A percentile compares a stretch with the other conserved stretches of the same genome.
Conservation (phyloP, 805 yeast genomes). For the Cyberlindnera subsufficiens region DNA sequence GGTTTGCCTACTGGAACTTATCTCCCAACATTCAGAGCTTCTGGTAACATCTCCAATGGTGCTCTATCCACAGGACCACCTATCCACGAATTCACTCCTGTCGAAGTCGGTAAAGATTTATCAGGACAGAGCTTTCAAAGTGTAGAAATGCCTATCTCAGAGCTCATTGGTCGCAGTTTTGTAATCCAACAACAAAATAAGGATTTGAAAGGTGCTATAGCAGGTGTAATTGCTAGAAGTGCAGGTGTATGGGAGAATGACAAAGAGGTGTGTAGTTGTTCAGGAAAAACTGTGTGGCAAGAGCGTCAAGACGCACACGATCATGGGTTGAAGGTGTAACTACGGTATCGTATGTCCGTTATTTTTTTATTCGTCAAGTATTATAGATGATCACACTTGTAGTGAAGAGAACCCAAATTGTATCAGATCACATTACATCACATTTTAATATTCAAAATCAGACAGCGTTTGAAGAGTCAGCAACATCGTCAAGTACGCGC, state of each 20-base stretch:
- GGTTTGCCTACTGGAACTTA: conserved; percentile 63
- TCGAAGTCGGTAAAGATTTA: conserved; percentile 30
- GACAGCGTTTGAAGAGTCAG: no score
- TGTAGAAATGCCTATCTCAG: conserved; percentile 41
- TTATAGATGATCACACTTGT: not conserved
- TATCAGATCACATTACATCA: no score
- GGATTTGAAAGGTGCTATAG: conserved; percentile 35
- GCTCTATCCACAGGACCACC: conserved; percentile 58
- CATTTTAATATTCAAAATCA: no score
- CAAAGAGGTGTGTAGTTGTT: conserved; percentile 87
- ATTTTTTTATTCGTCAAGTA: not conserved
- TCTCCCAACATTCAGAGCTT: conserved; percentile 58
- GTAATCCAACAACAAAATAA: conserved; percentile 26
- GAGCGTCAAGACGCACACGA: conserved; percentile 73
- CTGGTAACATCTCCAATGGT: conserved; percentile 76
- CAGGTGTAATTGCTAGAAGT: conserved; percentile 91
- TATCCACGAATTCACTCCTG: conserved; percentile 28
- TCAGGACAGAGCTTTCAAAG: conserved; percentile 42
- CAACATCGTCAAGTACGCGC: conserved; percentile 1
- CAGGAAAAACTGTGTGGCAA: conserved; percentile 95
- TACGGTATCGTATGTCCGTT: not conserved
- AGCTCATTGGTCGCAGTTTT: conserved; percentile 63
- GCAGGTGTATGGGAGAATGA: conserved; percentile 98
- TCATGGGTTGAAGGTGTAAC: conserved; percentile 41
- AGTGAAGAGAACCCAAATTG: no score